Evolutionary conservation across 1,284 basidiomycete species (phyloP).

Genomic region (Kalmanozyma brasiliensis): DNA sequence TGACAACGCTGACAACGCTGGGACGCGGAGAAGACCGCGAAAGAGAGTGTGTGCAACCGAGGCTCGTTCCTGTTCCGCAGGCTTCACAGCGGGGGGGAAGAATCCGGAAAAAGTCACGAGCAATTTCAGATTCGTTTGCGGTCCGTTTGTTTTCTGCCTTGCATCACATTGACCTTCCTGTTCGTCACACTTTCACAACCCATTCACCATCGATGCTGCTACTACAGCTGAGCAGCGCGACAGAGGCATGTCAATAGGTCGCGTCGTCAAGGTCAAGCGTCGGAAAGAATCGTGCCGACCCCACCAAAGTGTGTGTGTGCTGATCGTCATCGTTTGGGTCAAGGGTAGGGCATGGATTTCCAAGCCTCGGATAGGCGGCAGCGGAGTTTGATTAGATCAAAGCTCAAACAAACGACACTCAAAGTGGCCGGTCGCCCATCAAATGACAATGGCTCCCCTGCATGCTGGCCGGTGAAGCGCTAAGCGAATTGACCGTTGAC

Average conservation of each 20-base stretch:
- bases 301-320: too few relatives aligned
- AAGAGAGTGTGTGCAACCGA: not conserved
- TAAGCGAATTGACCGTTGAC: slow-evolving; percentile 2
- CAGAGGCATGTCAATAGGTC: not conserved
- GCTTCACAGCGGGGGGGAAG: too few relatives aligned
- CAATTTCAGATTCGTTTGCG: not conserved
- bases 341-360: too few relatives aligned
- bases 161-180: not conserved
- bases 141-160: not conserved
- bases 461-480: not conserved
- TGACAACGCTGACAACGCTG: not conserved
- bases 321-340: not conserved
- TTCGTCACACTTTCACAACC: not conserved
- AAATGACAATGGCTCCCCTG: not conserved
- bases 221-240: too few relatives aligned
- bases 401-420: not conserved
- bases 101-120: not conserved
- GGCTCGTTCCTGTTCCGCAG: too few relatives aligned
- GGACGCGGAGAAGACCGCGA: slow-evolving; percentile 13
- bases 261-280: not conserved
- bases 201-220: too few relatives aligned
- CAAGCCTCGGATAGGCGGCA: not conserved
- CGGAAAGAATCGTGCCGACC: slow-evolving; percentile 4
- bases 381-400: not conserved
- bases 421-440: not conserved